Evolutionary conservation across 2,329 filamentous ascomycete genomes (phyloP).

Genomic region (Cordyceps tenuipes): DNA sequence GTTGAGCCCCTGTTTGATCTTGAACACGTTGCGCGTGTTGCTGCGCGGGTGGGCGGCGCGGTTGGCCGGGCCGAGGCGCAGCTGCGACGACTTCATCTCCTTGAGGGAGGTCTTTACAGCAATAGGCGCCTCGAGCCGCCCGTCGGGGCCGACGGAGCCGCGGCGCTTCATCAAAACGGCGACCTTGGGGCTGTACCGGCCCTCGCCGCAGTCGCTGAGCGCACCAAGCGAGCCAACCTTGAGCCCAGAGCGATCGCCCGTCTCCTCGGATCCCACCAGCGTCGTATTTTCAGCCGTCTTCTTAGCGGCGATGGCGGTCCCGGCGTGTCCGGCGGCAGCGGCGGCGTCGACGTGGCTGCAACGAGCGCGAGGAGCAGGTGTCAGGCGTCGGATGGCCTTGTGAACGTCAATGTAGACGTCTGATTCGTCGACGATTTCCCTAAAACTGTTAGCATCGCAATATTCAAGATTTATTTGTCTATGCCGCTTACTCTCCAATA

Average conservation of each 20-base stretch:
- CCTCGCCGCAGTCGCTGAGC: constrained; percentile 29
- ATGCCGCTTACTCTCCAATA: constrained; percentile 75
- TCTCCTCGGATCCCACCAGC: constrained; percentile 33
- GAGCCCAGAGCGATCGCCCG: constrained; percentile 26
- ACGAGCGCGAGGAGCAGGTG: constrained; percentile 72
- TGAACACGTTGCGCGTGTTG: constrained; percentile 55
- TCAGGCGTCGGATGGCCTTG: constrained; percentile 87
- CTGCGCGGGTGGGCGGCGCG: constrained; percentile 53
- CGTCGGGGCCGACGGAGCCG: constrained; percentile 46
- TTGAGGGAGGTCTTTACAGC: constrained; percentile 52
- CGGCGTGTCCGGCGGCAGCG: constrained; percentile 22
- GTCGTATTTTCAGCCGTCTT: constrained; percentile 23
- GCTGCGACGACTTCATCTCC: constrained; percentile 54
- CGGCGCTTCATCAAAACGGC: constrained; percentile 54
- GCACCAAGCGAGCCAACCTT: constrained; percentile 29
- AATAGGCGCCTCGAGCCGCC: constrained; percentile 38
- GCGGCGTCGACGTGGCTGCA: constrained; percentile 32
- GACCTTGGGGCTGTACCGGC: constrained; percentile 38
- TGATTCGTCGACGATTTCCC: constrained; percentile 97
- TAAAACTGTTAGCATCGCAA: constrained; percentile 28
- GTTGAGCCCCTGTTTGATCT: constrained; percentile 48
- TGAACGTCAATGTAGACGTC: constrained; percentile 98
- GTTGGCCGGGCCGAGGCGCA: constrained; percentile 61
- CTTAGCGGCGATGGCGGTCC: constrained; percentile 24
- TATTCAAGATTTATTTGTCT: not conserved